Evolutionary conservation across 345 rosid species (phyloP).

Genomic region (Pugionium cornutum): DNA sequence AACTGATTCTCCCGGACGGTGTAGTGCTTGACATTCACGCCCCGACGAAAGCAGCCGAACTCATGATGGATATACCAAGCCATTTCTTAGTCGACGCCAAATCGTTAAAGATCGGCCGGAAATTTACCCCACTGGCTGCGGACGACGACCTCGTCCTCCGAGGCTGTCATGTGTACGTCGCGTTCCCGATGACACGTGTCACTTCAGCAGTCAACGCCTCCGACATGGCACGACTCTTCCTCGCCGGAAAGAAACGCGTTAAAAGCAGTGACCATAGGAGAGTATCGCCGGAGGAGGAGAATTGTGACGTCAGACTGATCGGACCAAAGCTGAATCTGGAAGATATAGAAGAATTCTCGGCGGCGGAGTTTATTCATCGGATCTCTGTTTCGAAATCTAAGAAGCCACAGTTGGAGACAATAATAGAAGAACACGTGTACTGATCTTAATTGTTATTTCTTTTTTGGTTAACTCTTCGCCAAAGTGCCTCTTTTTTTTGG

Average conservation of each 20-base stretch:
- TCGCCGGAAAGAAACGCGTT: constrained; percentile 43
- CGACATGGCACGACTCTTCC: constrained; percentile 62
- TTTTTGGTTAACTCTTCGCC: no score
- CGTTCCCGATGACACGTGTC: constrained; percentile 70
- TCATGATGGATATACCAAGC: constrained; percentile 81
- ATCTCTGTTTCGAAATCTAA: constrained; percentile 70
- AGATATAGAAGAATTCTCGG: constrained; percentile 59
- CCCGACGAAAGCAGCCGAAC: constrained; percentile 74
- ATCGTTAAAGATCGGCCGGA: constrained; percentile 56
- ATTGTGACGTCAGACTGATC: constrained; percentile 6
- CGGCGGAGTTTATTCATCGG: constrained; percentile 52
- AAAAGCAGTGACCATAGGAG: constrained; percentile 41
- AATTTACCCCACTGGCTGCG: constrained; percentile 67
- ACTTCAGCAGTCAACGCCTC: constrained; percentile 55
- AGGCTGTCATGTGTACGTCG: constrained; percentile 52
- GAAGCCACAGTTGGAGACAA: constrained; percentile 76
- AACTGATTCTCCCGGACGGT: constrained; percentile 67
- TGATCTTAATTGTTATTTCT: no score
- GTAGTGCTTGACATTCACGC: constrained; percentile 51
- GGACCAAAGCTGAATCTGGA: constrained; percentile 51
- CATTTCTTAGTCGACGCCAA: constrained; percentile 63
- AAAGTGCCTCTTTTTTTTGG: no score
- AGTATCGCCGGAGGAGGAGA: constrained; percentile 38
- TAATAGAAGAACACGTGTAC: constrained; percentile 51
- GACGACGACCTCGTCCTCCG: constrained; percentile 65